Conservation (phyloP, 2,329 filamentous ascomycete genomes). For the Escovopsis weberi region DNA sequence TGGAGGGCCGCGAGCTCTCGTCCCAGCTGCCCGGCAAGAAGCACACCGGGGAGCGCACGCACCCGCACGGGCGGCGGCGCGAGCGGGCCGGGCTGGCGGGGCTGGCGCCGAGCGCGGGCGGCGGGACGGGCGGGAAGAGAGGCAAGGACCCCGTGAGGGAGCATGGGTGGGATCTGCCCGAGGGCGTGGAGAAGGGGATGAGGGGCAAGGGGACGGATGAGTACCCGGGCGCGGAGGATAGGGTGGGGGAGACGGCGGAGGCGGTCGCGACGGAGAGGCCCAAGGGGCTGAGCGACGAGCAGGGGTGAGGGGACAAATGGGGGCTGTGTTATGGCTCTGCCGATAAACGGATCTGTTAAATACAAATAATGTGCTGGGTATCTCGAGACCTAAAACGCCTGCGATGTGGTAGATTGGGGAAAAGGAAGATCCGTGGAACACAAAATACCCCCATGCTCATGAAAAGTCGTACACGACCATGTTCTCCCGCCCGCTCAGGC, state of each 20-base stretch:
- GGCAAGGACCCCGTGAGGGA: conserved; percentile 14
- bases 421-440: too few species aligned
- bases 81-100: conserved; percentile 25
- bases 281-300: background rate
- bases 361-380: too few species aligned
- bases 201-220: background rate
- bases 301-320: too few species aligned
- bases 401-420: too few species aligned
- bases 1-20: conserved; percentile 23
- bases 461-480: conserved; percentile 83
- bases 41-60: conserved; percentile 20
- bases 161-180: conserved; percentile 9
- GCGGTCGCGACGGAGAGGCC: conserved; percentile 1
- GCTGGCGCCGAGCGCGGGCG: conserved; percentile 16
- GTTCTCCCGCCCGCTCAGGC: conserved; percentile 50
- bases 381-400: too few species aligned
- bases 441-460: too few species aligned
- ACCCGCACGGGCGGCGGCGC: conserved; percentile 11
- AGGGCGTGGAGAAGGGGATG: conserved; percentile 3
- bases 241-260: background rate
- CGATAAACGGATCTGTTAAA: too few species aligned
- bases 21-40: conserved; percentile 4
- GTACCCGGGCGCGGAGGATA: background rate
- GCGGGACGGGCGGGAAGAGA: too few species aligned
- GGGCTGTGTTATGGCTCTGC: too few species aligned